Base-by-base conservation (phyloP, 2,329 filamentous ascomycete genomes). In the Colletotrichum abscissum region DNA sequence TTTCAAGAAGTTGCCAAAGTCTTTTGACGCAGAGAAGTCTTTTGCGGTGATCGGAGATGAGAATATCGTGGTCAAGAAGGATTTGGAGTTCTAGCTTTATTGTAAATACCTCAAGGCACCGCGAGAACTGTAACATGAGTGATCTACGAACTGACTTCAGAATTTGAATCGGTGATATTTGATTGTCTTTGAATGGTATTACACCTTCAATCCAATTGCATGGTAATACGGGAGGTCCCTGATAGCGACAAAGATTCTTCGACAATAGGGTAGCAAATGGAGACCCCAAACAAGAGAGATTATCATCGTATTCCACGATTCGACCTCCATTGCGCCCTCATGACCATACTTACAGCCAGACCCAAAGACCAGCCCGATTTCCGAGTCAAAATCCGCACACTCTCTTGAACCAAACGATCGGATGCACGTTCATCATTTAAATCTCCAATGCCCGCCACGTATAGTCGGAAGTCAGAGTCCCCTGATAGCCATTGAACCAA, bases 41-140 rank as follows among this genome's bases (percentile, higher is more conserved):
- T 35, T 68, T 24, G 57, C 57, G 14, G 59, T 68, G 4, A n/a
- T 68, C 30, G 58, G 66, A 9, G 24, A 63, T 1, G 66, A 68
- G 11, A 68, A 38, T 5, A 24, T 60, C 0, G 66, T 68, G 19
- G 30, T 68, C 9, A 57, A 68, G 5, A 68, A 68, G 4, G 66
- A 6, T 11, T 8, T 58, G 16, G 24, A 26, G 5, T 58, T 58
- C 16, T 58, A 38, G 22, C 8, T n/a, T 19, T n/a, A 28, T 12
- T 14, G 28, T 19, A 5, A 33, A 24, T 24, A n/a, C 12, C 5
- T 33, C 19, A 35, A 24, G 56, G n/a, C n/a, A 22, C 26, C 19
- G 4, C 4, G 8, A 2, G 42, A 49, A 49, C 7, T 11, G 19
- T 4, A 49, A 5, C 4, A 22, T 19, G 19, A n/a, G 42, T 22